Evolutionary conservation across 1,284 basidiomycete species (phyloP).

Genomic region (Heimioporus punctisporus): DNA sequence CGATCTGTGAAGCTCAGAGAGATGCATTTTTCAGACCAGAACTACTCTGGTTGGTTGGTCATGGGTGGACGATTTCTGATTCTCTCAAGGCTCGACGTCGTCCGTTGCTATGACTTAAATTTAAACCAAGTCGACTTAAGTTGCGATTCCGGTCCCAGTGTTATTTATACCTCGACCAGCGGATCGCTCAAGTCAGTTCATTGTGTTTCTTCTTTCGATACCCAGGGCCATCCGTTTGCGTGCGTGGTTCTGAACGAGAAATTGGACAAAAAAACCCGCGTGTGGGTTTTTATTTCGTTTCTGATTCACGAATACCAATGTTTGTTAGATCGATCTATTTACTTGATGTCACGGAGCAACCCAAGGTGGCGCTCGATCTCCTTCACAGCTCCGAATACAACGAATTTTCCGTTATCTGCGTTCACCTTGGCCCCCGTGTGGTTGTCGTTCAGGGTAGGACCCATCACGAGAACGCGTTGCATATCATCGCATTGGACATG

Average conservation of each 20-base stretch:
- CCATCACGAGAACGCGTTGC: background rate
- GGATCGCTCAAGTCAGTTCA: constrained; percentile 9
- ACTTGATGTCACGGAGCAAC: constrained; percentile 3
- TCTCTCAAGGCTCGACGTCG: constrained; percentile 12
- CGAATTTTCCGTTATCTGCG: background rate
- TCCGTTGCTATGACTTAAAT: constrained; percentile 22
- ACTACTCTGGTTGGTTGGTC: constrained; percentile 10
- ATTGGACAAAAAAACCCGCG: constrained; percentile 7
- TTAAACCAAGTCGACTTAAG: constrained; percentile 11
- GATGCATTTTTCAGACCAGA: constrained; percentile 1
- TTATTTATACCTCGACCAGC: constrained; percentile 10
- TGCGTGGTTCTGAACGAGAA: constrained; percentile 17
- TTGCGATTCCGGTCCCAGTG: constrained; percentile 9
- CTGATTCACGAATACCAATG: background rate
- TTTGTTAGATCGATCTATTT: constrained; percentile 11
- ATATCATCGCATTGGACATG: constrained; percentile 19
- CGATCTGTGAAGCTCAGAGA: too few species aligned
- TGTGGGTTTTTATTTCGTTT: background rate
- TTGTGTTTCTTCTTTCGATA: constrained; percentile 16
- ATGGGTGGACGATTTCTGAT: constrained; percentile 21
- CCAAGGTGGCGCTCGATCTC: constrained; percentile 13
- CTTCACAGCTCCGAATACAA: constrained; percentile 11
- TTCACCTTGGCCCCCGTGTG: constrained; percentile 18
- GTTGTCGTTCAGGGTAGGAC: constrained; percentile 5
- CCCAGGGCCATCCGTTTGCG: constrained; percentile 14